These are phyloP conservation scores for Stygiomarasmius scandens DNA, from an alignment of 1,284 basidiomycete species.

Conservation along the genomic window DNA sequence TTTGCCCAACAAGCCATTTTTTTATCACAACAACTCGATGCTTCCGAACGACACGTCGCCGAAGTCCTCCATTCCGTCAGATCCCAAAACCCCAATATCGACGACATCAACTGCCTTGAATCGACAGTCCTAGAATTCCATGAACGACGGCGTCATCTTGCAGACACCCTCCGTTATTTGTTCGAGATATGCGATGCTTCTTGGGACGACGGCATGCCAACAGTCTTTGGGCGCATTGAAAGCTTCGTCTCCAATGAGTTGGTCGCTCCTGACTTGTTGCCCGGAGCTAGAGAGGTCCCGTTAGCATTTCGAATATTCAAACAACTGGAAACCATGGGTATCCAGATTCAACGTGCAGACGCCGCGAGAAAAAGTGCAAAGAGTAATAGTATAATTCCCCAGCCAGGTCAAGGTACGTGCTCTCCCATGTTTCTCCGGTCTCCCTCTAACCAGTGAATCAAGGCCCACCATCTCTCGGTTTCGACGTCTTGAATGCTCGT, in stretches of 20 bases:
- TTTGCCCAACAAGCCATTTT: slow-evolving; percentile 77
- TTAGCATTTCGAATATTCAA: slow-evolving; percentile 62
- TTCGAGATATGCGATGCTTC: slow-evolving; percentile 44
- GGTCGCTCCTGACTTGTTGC: slow-evolving; percentile 35
- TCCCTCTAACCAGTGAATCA: not conserved
- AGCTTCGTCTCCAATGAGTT: slow-evolving; percentile 59
- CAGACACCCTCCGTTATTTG: slow-evolving; percentile 61
- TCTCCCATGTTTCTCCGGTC: not conserved
- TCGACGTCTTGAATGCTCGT: slow-evolving; percentile 65
- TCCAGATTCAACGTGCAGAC: slow-evolving; percentile 54
- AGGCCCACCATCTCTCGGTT: slow-evolving; percentile 52
- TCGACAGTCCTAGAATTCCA: slow-evolving; percentile 69
- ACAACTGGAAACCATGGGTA: slow-evolving; percentile 62
- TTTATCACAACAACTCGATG: slow-evolving; percentile 74
- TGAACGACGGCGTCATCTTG: slow-evolving; percentile 63
- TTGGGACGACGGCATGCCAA: slow-evolving; percentile 40
- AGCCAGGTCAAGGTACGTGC: slow-evolving; percentile 53
- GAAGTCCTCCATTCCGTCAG: slow-evolving; percentile 68
- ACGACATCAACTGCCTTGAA: slow-evolving; percentile 60
- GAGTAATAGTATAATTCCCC: slow-evolving; percentile 55
- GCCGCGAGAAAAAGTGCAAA: slow-evolving; percentile 61
- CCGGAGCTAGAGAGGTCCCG: slow-evolving; percentile 35
- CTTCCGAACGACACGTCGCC: slow-evolving; percentile 77
- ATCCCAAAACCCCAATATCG: slow-evolving; percentile 63
- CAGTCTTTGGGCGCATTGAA: slow-evolving; percentile 51